Conservation (phyloP, 352 stramenopile genomes). For the Globisporangium ultimum region DNA sequence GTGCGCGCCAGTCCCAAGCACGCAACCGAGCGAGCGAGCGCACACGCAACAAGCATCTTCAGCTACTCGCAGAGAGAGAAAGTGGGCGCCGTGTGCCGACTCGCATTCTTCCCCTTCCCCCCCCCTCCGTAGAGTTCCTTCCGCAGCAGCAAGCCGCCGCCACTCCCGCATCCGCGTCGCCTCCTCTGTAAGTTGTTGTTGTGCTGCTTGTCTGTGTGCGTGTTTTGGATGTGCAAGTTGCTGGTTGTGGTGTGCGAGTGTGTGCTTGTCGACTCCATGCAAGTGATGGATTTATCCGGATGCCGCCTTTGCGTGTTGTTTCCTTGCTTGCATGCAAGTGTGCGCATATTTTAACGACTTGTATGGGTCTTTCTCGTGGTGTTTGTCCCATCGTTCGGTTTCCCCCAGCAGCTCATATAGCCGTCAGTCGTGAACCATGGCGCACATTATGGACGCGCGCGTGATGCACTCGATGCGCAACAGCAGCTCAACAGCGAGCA, state of each 20-base stretch:
- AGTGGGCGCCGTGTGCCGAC: too few relatives aligned
- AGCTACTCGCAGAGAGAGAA: too few relatives aligned
- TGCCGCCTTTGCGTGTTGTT: too few relatives aligned
- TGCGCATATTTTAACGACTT: background rate
- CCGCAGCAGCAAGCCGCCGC: too few relatives aligned
- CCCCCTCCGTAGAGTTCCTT: background rate
- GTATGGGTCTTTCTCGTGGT: conserved; percentile 1
- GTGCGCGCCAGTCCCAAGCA: background rate
- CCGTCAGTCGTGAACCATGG: conserved; percentile 23
- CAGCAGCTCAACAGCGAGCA: conserved; percentile 22
- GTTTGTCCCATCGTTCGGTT: background rate
- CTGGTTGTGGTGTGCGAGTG: background rate
- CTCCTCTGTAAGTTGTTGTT: background rate
- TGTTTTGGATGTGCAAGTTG: background rate
- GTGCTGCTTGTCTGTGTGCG: background rate
- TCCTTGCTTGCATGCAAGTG: conserved; percentile 1
- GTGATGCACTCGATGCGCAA: conserved; percentile 50
- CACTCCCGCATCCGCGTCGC: too few relatives aligned
- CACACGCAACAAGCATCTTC: background rate
- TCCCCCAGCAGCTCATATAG: too few relatives aligned
- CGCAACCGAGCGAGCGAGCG: conserved; percentile 1
- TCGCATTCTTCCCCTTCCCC: background rate
- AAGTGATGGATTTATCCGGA: too few relatives aligned
- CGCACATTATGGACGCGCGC: conserved; percentile 61
- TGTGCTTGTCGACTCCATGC: too few relatives aligned